A percentile compares a stretch with the other conserved stretches of the same genome.
Conservation (phyloP, 352 stramenopile species). For the Globisporangium nagaii region DNA sequence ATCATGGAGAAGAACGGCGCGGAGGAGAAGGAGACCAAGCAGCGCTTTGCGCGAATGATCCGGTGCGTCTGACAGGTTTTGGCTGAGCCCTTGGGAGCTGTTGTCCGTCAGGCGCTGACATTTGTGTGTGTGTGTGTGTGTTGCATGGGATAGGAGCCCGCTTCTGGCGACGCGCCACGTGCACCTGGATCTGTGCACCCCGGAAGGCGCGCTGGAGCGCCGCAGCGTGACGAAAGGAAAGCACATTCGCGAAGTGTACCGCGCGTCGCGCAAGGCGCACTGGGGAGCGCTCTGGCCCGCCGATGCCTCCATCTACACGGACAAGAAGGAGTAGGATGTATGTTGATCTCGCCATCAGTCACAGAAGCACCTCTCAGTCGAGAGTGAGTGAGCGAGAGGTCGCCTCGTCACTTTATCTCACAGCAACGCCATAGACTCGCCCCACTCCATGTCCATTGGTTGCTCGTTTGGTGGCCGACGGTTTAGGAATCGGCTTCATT, state of each 20-base stretch:
- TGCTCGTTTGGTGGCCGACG: too few species aligned
- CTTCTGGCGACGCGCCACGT: conserved; percentile 75
- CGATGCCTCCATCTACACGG: conserved; percentile 54
- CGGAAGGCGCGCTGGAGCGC: conserved; percentile 71
- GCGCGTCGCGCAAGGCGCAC: conserved; percentile 74
- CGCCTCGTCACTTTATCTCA: too few species aligned
- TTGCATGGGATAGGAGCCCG: conserved; percentile 38
- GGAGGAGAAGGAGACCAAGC: conserved; percentile 15
- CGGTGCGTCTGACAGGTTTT: too few species aligned
- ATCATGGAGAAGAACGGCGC: conserved; percentile 66
- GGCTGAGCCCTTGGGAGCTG: too few species aligned
- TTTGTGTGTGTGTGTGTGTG: not conserved
- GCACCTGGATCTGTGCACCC: conserved; percentile 77
- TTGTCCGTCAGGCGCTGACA: not conserved
- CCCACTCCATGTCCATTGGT: too few species aligned
- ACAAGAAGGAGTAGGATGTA: conserved; percentile 35
- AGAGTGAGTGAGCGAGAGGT: too few species aligned
- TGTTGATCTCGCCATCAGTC: too few species aligned
- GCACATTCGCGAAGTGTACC: conserved; percentile 72
- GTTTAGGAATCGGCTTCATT: too few species aligned
- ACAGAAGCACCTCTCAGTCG: too few species aligned
- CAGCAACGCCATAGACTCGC: too few species aligned
- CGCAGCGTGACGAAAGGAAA: conserved; percentile 74
- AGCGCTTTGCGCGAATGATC: conserved; percentile 53
- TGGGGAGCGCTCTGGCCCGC: conserved; percentile 75